These are phyloP conservation scores for Fraxinus albicans DNA, from an alignment of 305 asterid genomes.

Conservation along the genomic window DNA sequence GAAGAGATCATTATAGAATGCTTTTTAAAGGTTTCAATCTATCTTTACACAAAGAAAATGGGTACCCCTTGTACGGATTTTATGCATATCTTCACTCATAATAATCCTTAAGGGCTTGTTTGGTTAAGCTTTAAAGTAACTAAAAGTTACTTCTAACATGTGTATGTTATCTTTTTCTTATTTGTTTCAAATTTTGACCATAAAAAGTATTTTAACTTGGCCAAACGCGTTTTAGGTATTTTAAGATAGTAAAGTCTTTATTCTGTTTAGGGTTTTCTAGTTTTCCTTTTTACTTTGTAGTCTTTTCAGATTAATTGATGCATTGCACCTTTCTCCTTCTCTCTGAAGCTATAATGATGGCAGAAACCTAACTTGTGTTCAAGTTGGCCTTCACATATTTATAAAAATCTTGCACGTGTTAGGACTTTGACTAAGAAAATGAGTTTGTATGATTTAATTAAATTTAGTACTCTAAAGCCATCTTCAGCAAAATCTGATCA, in stretches of 20 bases:
- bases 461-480: background rate
- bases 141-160: background rate
- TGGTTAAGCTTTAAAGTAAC: background rate
- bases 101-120: background rate
- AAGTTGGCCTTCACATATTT: background rate
- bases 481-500: background rate
- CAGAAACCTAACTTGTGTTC: background rate
- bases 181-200: background rate
- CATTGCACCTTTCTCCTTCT: background rate
- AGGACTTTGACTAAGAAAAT: background rate
- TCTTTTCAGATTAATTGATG: background rate
- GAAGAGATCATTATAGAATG: slow-evolving; percentile 28
- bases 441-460: background rate
- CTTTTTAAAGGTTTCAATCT: slow-evolving; percentile 20
- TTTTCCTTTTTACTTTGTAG: background rate
- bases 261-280: background rate
- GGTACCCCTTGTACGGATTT: slow-evolving; percentile 51
- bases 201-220: too few species aligned
- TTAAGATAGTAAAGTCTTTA: background rate
- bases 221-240: too few species aligned
- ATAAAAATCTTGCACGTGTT: background rate
- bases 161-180: background rate
- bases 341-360: background rate
- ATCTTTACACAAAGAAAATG: slow-evolving; percentile 26
- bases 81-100: slow-evolving; percentile 16